Evolutionary conservation across 2,329 filamentous ascomycete species (phyloP).

Genomic region (Cercospora zeina): DNA sequence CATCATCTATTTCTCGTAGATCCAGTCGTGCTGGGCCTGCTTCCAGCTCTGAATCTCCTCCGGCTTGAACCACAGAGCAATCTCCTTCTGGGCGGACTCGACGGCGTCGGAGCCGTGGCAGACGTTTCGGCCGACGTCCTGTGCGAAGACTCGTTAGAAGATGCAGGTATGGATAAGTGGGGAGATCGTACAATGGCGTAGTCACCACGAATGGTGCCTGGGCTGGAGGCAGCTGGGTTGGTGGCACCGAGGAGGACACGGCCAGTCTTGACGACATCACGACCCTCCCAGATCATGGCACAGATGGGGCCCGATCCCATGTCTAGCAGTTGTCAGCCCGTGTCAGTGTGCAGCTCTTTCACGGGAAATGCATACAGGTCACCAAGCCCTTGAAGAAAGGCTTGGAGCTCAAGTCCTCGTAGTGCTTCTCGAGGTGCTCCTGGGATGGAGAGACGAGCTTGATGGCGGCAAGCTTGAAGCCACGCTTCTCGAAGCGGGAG

Average conservation of each 20-base stretch:
- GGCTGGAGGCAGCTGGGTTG: constrained; percentile 92
- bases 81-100: constrained; percentile 99
- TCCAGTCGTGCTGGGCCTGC: constrained; percentile 81
- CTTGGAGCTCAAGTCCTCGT: constrained; percentile 88
- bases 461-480: constrained; percentile 98
- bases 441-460: constrained; percentile 88
- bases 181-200: constrained; percentile 64
- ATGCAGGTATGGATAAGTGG: not conserved
- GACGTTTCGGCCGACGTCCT: constrained; percentile 93
- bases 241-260: constrained; percentile 96
- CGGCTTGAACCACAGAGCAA: constrained; percentile 95
- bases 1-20: constrained; percentile 79
- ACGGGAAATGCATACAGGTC: constrained; percentile 64
- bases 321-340: constrained; percentile 53
- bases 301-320: constrained; percentile 95
- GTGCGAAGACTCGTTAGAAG: not conserved
- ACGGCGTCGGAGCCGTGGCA: constrained; percentile 99
- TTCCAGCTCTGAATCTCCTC: constrained; percentile 85
- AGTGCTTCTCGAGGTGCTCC: constrained; percentile 98
- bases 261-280: constrained; percentile 98
- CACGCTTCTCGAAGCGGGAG: constrained; percentile 94
- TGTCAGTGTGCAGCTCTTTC: constrained; percentile 11
- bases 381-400: constrained; percentile 96
- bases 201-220: constrained; percentile 97
- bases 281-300: constrained; percentile 99